Percentiles rank a stretch among this genome's conserved stretches.
phyloP scores from a whole-genome alignment of 2,329 filamentous ascomycete species.

The Pseudovirgaria hyperparasitica region DNA sequence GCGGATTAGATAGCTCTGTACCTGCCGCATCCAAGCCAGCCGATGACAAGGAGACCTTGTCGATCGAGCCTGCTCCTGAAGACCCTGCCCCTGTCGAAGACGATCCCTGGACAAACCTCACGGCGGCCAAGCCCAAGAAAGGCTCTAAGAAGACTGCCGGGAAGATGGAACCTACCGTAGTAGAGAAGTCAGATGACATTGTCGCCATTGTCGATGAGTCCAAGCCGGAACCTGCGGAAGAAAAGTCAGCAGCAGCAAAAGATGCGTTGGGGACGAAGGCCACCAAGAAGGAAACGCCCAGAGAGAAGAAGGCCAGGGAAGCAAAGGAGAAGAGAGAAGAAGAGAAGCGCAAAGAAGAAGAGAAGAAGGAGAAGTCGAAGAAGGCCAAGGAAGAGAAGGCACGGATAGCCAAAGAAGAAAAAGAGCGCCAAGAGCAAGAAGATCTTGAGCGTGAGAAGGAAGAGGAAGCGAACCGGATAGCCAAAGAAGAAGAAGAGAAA shows the following conservation, averaged over 20 bases:
- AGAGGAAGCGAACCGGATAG: constrained; percentile 9
- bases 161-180: too few species aligned
- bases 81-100: constrained; percentile 18
- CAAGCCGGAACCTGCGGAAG: constrained; percentile 31
- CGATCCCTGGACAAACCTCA: constrained; percentile 19
- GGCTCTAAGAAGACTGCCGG: constrained; percentile 10
- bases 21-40: constrained; percentile 12
- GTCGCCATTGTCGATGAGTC: too few species aligned
- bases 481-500: constrained; percentile 19
- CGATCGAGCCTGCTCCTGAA: too few species aligned
- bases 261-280: constrained; percentile 29
- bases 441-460: constrained; percentile 17
- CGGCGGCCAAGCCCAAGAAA: background rate
- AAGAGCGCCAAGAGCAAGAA: constrained; percentile 16
- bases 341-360: constrained; percentile 20
- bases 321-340: constrained; percentile 31
- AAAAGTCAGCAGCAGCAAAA: constrained; percentile 44
- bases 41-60: too few species aligned
- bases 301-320: constrained; percentile 1
- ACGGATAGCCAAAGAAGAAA: constrained; percentile 33
- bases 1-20: too few species aligned
- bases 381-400: constrained; percentile 22
- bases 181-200: too few species aligned
- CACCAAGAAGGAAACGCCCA: constrained; percentile 11
- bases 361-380: constrained; percentile 8